phyloP scores from a whole-genome alignment of 805 yeast species.

The Pichia manshurica region DNA sequence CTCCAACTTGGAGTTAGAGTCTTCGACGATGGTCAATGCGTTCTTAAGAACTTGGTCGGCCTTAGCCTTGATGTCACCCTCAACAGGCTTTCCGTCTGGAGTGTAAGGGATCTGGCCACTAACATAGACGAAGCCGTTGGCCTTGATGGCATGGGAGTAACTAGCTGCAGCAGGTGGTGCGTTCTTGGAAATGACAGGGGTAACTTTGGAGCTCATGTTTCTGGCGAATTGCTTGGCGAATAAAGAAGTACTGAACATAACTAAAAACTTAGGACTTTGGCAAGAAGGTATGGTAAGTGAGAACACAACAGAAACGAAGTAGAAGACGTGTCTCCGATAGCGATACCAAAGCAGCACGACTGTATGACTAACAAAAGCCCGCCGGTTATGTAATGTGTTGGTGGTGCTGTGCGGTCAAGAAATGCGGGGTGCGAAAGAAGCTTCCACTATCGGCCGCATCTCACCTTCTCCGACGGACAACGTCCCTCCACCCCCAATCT shows the following conservation, averaged over 20 bases:
- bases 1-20: conserved; percentile 77
- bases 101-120: conserved; percentile 95
- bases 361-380: no score
- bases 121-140: conserved; percentile 81
- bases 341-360: no score
- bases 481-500: no score
- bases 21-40: conserved; percentile 67
- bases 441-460: no score
- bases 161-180: conserved; percentile 98
- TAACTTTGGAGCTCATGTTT: conserved; percentile 31
- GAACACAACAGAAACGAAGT: no score
- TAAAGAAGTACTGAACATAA: not conserved
- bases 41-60: conserved; percentile 71
- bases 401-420: no score
- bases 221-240: conserved; percentile 14
- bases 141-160: conserved; percentile 93
- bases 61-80: conserved; percentile 70
- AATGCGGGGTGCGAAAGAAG: no score
- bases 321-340: no score
- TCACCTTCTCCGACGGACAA: no score
- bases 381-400: no score
- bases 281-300: no score
- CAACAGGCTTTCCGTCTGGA: conserved; percentile 71
- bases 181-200: conserved; percentile 52
- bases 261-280: not conserved